These are phyloP conservation scores for Hyaloperonospora brassicae DNA, from an alignment of 352 stramenopile species.

Conservation along the genomic window DNA sequence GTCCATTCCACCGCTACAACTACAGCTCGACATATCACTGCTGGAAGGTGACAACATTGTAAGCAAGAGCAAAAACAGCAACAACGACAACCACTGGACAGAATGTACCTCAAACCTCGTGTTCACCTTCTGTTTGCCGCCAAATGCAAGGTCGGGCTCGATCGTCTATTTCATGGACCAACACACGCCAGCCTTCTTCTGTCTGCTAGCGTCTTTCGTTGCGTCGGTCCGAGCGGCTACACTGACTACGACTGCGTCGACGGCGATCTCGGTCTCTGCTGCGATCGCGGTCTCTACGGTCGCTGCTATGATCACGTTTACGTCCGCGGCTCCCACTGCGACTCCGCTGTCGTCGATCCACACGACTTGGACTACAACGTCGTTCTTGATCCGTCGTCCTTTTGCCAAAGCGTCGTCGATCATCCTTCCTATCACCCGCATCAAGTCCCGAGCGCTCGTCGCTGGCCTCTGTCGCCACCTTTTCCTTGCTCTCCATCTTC, in stretches of 20 bases:
- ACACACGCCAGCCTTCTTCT: conserved; percentile 6
- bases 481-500: conserved; percentile 4
- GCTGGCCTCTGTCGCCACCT: background rate
- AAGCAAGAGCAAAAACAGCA: conserved; percentile 9
- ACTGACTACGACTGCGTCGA: conserved; percentile 14
- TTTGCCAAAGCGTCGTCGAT: background rate
- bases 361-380: conserved; percentile 7
- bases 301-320: conserved; percentile 1
- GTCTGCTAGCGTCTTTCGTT: conserved; percentile 13
- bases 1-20: conserved; percentile 49
- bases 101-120: conserved; percentile 5
- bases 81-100: conserved; percentile 13
- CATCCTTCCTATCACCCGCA: conserved; percentile 7
- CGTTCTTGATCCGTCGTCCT: conserved; percentile 9
- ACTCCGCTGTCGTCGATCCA: conserved; percentile 13
- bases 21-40: conserved; percentile 40
- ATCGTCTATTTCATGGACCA: conserved; percentile 16
- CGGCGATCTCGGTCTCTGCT: conserved; percentile 17
- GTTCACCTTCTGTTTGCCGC: background rate
- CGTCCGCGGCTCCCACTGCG: conserved; percentile 10
- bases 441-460: conserved; percentile 13
- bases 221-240: conserved; percentile 11
- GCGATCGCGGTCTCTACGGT: conserved; percentile 16
- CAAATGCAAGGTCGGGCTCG: conserved; percentile 4
- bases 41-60: conserved; percentile 23